These are phyloP conservation scores for Acer negundo DNA, from an alignment of 345 rosid species.

Conservation along the genomic window DNA sequence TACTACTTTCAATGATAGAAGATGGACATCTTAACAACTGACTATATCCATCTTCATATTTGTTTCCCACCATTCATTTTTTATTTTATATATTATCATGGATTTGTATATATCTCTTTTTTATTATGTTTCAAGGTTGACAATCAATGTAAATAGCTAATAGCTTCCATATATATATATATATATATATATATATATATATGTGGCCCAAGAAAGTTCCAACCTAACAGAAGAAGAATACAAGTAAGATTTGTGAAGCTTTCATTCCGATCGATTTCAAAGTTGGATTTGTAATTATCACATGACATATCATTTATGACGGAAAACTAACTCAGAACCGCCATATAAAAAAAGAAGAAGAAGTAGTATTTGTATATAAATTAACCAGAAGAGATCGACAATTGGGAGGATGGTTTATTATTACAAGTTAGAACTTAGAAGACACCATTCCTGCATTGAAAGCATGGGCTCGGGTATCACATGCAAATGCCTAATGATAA, in stretches of 20 bases:
- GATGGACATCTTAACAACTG: constrained; percentile 20
- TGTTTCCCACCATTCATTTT: not conserved
- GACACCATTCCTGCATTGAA: constrained; percentile 14
- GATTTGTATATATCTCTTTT: not conserved
- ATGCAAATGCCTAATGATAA: constrained; percentile 29
- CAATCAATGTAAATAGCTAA: not conserved
- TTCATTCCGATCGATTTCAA: not conserved
- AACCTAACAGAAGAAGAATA: too few relatives aligned
- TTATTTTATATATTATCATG: not conserved
- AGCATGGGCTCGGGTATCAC: constrained; percentile 30
- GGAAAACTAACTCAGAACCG: too few relatives aligned
- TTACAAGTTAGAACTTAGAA: not conserved
- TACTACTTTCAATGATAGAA: constrained; percentile 16
- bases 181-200: too few relatives aligned
- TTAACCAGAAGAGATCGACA: constrained; percentile 7
- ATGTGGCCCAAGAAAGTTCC: too few relatives aligned
- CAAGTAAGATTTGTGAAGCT: too few relatives aligned
- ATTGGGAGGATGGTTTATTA: constrained; percentile 17
- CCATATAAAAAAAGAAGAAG: too few relatives aligned
- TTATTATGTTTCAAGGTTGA: not conserved
- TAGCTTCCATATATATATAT: too few relatives aligned
- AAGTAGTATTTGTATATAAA: not conserved
- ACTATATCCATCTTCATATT: not conserved
- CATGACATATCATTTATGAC: too few relatives aligned
- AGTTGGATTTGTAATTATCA: not conserved